Base-by-base conservation (phyloP, 2,329 filamentous ascomycete species). In the Diaporthe sp. region DNA sequence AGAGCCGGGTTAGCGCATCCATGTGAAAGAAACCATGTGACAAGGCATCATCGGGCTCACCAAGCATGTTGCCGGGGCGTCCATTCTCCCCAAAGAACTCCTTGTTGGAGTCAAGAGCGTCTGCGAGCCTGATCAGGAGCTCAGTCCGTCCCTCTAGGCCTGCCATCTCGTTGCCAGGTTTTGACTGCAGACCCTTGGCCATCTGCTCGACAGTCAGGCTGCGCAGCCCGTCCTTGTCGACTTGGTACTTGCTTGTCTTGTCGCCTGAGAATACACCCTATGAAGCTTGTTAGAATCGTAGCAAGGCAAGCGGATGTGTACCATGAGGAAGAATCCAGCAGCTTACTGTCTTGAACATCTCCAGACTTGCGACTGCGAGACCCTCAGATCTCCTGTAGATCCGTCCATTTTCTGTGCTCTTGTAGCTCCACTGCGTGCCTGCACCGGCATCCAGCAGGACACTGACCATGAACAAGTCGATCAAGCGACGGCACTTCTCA, bases 61-160 rank as follows among this genome's bases (percentile, higher is more conserved):
- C 95, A 76, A 98, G 91, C 92, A 99, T 95, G 82, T 98, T 97
- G 78, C 97, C 97, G 15, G 97, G 97, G 73, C 97, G 90, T 69
- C 93, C 94, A 80, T 96, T 92, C 1, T 90, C 88, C 32, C 96
- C 96, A 83, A 98, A 99, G 78, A 95, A 93, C 68, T 97, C 93
- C 74, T 91, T 88, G 81, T 96, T 95, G 76, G 92, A 89, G 4
- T 88, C 85, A 71, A 99, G 85, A 7, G 96, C 96, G 76, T 92
- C 88, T 17, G 92, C 91, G 1, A 99, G 88, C 68, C 93, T 89
- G 53, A 94, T 88, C 53, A 99, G 86, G 59, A 99, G 88, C 25
- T 93, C 92, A 6, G 95, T 92, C 73, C 97, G 91, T 59, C 96
- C 96, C 81, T 97, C 92, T 3, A 98, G 85, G 4, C 97, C 96